Evolutionary conservation across 2,329 filamentous ascomycete genomes (phyloP).

Genomic region (Stachybotrys chlorohalonatus): DNA sequence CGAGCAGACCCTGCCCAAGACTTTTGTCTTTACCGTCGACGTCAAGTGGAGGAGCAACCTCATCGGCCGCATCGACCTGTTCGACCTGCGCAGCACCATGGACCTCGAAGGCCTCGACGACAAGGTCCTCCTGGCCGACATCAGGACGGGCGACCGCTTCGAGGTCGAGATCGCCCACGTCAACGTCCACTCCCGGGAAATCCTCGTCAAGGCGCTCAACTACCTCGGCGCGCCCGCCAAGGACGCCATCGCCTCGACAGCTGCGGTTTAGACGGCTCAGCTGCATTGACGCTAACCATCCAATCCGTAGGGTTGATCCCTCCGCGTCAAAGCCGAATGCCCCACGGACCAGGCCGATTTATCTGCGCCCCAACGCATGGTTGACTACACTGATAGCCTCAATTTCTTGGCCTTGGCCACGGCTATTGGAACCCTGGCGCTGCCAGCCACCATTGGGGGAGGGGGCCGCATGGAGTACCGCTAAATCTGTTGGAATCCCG

Average conservation of each 20-base stretch:
- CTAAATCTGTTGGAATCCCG: too few relatives aligned
- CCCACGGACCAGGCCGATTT: not conserved
- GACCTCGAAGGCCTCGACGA: slow-evolving; percentile 27
- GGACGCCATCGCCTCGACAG: not conserved
- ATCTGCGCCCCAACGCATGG: too few relatives aligned
- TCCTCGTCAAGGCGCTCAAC: slow-evolving; percentile 36
- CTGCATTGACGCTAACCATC: not conserved
- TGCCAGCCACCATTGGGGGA: too few relatives aligned
- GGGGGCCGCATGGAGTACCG: too few relatives aligned
- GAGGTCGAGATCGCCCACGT: slow-evolving; percentile 46
- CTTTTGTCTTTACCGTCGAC: slow-evolving; percentile 38
- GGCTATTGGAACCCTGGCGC: too few relatives aligned
- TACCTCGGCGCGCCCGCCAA: slow-evolving; percentile 9
- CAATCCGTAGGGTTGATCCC: too few relatives aligned
- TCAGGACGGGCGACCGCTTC: slow-evolving; percentile 42
- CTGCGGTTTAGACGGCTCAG: not conserved
- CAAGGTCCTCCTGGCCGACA: slow-evolving; percentile 28
- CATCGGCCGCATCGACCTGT: slow-evolving; percentile 39
- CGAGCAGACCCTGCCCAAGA: slow-evolving; percentile 36
- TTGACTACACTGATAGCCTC: too few relatives aligned
- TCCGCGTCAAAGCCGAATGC: not conserved
- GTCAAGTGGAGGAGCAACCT: slow-evolving; percentile 24
- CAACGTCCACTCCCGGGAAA: slow-evolving; percentile 36
- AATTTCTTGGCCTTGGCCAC: too few relatives aligned
- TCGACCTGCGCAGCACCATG: slow-evolving; percentile 34